phyloP scores from a whole-genome alignment of 805 yeast species.

The Metschnikowia lunata region DNA sequence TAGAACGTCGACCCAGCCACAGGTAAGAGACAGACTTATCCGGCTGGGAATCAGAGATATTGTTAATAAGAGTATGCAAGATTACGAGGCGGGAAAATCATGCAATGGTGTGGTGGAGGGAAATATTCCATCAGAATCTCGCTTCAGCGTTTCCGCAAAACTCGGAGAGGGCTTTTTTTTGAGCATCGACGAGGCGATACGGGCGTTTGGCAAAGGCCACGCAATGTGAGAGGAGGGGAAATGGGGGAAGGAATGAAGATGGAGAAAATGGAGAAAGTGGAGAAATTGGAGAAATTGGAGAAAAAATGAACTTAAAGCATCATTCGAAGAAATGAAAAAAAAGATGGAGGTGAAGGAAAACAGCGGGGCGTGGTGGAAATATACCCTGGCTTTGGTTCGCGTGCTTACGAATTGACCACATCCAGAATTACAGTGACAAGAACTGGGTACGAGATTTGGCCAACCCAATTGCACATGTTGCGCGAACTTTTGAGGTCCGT shows the following conservation, averaged over 20 bases:
- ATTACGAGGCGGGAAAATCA: neutral
- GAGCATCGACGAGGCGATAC: conserved; percentile 56
- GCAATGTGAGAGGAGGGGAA: neutral
- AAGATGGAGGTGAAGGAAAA: no score
- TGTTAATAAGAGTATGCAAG: conserved; percentile 19
- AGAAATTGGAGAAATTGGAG: no score
- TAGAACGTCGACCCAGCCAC: conserved; percentile 48
- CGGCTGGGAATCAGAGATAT: conserved; percentile 49
- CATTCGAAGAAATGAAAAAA: no score
- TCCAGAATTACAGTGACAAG: no score
- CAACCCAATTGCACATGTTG: no score
- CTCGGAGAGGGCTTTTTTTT: conserved; percentile 37
- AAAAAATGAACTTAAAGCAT: no score
- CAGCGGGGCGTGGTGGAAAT: no score
- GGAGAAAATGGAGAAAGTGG: no score
- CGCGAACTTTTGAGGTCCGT: no score
- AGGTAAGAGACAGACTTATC: conserved; percentile 47
- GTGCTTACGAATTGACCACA: no score
- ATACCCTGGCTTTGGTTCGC: no score
- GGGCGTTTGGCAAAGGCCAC: conserved; percentile 20
- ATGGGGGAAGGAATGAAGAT: neutral
- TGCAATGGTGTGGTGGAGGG: neutral
- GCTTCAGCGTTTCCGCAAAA: conserved; percentile 13
- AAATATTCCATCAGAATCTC: neutral
- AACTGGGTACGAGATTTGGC: no score